These are phyloP conservation scores for Papilionanthe hybrid DNA, from an alignment of 116 monocot species.

Conservation along the genomic window DNA sequence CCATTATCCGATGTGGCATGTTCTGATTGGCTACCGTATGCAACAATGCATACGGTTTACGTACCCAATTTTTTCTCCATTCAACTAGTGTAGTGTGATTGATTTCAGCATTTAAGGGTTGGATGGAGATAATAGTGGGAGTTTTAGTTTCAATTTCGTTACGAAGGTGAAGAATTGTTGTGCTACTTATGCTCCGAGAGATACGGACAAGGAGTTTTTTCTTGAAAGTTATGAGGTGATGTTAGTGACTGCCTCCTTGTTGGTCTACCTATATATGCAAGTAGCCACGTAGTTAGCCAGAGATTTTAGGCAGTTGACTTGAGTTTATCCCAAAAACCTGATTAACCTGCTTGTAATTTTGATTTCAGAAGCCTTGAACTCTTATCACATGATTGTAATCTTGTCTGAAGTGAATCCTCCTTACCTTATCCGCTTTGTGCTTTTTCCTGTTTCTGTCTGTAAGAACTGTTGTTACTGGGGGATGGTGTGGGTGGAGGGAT, in stretches of 20 bases:
- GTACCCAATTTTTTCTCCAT: too few relatives aligned
- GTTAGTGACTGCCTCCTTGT: not conserved
- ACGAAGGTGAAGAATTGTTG: not conserved
- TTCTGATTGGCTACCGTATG: too few relatives aligned
- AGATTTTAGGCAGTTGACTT: not conserved
- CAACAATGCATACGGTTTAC: too few relatives aligned
- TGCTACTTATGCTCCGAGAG: not conserved
- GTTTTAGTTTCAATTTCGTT: not conserved
- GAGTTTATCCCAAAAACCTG: not conserved
- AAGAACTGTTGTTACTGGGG: not conserved
- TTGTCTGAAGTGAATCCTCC: not conserved
- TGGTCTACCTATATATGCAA: not conserved
- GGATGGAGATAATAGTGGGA: not conserved
- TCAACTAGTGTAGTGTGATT: not conserved
- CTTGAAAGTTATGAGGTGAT: not conserved
- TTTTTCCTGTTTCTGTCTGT: not conserved
- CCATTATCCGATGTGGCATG: too few relatives aligned
- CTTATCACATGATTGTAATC: not conserved
- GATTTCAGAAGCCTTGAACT: not conserved
- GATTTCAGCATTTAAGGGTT: not conserved
- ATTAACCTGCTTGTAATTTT: not conserved
- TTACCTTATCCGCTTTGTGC: not conserved
- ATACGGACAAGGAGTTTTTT: not conserved
- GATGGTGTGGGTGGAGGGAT: not conserved
- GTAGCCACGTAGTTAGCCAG: not conserved